phyloP scores from a whole-genome alignment of 2,329 filamentous ascomycete genomes.

The Rhinocladiella similis region DNA sequence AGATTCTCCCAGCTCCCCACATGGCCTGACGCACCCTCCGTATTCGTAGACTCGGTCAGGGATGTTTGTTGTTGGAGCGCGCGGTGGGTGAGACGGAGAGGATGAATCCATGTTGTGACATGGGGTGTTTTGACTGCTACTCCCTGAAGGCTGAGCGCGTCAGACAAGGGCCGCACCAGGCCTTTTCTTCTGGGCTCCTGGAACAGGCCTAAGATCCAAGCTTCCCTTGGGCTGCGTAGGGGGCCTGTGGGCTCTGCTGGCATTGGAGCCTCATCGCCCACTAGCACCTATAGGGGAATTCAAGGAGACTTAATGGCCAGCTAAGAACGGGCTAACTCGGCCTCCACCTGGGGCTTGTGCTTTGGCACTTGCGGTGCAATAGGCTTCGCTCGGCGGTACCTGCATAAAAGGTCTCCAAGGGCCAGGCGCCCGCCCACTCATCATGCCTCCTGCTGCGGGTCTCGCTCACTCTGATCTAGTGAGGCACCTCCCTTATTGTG shows the following conservation, averaged over 20 bases:
- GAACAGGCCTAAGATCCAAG: background rate
- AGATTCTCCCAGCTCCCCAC: background rate
- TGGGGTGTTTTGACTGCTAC: conserved; percentile 24
- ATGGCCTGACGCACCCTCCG: background rate
- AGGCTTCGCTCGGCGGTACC: conserved; percentile 6
- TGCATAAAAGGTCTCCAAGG: conserved; percentile 2
- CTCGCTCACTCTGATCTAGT: conserved; percentile 1
- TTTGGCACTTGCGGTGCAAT: background rate
- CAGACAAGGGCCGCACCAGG: conserved; percentile 11
- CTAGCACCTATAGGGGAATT: background rate
- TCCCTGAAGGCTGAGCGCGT: conserved; percentile 20
- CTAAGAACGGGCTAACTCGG: background rate
- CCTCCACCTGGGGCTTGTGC: conserved; percentile 2
- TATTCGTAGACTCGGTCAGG: background rate
- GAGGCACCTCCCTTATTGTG: conserved; percentile 29
- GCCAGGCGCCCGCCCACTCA: conserved; percentile 4
- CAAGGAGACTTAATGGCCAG: background rate
- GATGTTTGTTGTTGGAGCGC: conserved; percentile 18
- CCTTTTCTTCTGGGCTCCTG: background rate
- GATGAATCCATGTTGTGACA: conserved; percentile 27
- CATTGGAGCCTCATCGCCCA: background rate
- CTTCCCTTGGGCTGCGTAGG: background rate
- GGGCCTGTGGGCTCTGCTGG: background rate
- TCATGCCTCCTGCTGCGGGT: conserved; percentile 2
- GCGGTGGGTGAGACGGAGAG: conserved; percentile 23